phyloP scores from a whole-genome alignment of 352 stramenopile species.

The Phytophthora colocasiae region DNA sequence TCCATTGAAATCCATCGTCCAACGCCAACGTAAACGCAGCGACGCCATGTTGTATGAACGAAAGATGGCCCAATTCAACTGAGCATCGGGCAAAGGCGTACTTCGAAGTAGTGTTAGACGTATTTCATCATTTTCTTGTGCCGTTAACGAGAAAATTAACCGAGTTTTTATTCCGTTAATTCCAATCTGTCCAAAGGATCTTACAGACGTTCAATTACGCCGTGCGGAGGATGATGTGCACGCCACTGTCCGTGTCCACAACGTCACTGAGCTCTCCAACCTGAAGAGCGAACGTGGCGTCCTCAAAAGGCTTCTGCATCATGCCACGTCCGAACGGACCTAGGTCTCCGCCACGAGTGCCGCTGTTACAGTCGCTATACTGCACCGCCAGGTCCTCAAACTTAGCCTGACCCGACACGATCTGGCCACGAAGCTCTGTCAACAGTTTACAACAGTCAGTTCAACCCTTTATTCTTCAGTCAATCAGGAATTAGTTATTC shows the following conservation, averaged over 20 bases:
- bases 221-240: constrained; percentile 97
- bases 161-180: constrained; percentile 18
- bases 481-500: neutral
- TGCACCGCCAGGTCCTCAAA: constrained; percentile 84
- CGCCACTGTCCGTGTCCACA: constrained; percentile 95
- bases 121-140: constrained; percentile 13
- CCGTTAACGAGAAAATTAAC: constrained; percentile 5
- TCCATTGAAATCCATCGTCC: constrained; percentile 11
- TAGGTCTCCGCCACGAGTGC: constrained; percentile 90
- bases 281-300: constrained; percentile 91
- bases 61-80: constrained; percentile 20
- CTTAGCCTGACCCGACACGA: constrained; percentile 77
- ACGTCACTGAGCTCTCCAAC: constrained; percentile 95
- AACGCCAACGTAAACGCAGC: constrained; percentile 10
- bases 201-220: constrained; percentile 45
- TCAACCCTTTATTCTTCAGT: neutral
- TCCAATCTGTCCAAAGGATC: constrained; percentile 2
- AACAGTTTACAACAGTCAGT: constrained; percentile 1
- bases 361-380: constrained; percentile 88
- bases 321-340: constrained; percentile 87
- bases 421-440: constrained; percentile 77
- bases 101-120: neutral
- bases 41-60: constrained; percentile 6
- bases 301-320: constrained; percentile 95
- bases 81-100: neutral